Percentiles rank a stretch among this genome's conserved stretches.
Conservation (phyloP, 805 yeast genomes). For the Candida golubevii region DNA sequence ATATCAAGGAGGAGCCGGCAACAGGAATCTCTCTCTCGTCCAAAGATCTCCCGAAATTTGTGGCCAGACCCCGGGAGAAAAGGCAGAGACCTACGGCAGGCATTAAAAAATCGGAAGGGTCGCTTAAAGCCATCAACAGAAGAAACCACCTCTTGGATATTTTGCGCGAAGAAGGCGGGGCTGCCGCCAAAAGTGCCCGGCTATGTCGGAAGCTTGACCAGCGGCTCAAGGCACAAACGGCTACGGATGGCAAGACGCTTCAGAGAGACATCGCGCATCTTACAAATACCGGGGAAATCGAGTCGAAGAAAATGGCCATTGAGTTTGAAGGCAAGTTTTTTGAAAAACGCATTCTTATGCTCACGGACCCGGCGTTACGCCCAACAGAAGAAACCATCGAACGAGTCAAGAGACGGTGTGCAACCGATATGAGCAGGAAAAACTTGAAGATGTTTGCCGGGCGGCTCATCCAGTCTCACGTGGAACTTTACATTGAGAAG, state of each 20-base stretch:
- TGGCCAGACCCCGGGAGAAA: slow-evolving; percentile 1
- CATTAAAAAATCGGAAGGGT: slow-evolving; percentile 8
- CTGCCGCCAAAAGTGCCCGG: slow-evolving; percentile 28
- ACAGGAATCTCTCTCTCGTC: slow-evolving; percentile 3
- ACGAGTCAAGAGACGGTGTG: slow-evolving; percentile 19
- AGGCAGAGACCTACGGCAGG: background rate
- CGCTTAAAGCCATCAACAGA: slow-evolving; percentile 29
- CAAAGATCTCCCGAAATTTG: slow-evolving; percentile 11
- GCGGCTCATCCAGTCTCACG: slow-evolving; percentile 12
- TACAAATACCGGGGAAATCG: slow-evolving; percentile 20
- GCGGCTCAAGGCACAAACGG: slow-evolving; percentile 23
- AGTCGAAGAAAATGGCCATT: slow-evolving; percentile 21
- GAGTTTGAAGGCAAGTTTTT: slow-evolving; percentile 24
- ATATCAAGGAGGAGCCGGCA: background rate
- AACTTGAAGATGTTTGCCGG: slow-evolving; percentile 10
- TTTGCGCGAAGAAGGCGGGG: slow-evolving; percentile 37
- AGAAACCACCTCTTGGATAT: slow-evolving; percentile 26
- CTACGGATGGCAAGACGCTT: slow-evolving; percentile 37
- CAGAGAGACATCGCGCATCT: slow-evolving; percentile 34
- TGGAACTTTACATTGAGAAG: slow-evolving; percentile 13
- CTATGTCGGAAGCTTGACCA: slow-evolving; percentile 32
- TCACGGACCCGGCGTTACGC: slow-evolving; percentile 23
- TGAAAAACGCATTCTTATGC: slow-evolving; percentile 30
- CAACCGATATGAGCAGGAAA: slow-evolving; percentile 5
- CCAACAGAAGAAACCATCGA: slow-evolving; percentile 30